Evolutionary conservation across 106 monocot species (phyloP).

Genomic region (Triglochin maritima): DNA sequence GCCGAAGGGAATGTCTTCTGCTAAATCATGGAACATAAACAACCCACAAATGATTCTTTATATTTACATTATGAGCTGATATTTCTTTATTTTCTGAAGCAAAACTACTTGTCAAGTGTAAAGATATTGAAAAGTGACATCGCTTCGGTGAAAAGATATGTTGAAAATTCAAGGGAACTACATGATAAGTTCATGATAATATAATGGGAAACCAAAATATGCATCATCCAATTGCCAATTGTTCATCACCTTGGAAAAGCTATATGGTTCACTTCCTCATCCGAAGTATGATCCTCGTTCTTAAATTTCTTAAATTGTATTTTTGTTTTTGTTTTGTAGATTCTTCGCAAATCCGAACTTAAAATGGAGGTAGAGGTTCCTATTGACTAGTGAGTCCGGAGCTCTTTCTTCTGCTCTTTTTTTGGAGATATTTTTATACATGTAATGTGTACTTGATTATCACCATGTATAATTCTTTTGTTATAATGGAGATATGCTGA

Average conservation of each 20-base stretch:
- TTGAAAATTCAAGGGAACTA: too few relatives aligned
- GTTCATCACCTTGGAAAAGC: background rate
- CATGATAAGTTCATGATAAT: too few relatives aligned
- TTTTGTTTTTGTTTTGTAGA: background rate
- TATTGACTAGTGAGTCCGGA: background rate
- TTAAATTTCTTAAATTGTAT: background rate
- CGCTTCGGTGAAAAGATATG: too few relatives aligned
- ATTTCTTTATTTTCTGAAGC: background rate
- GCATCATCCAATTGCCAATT: background rate
- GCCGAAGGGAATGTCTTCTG: background rate
- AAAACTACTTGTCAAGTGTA: background rate
- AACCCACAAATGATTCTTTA: background rate
- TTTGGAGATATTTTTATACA: too few relatives aligned
- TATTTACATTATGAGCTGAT: background rate
- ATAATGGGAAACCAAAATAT: too few relatives aligned
- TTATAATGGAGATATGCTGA: too few relatives aligned
- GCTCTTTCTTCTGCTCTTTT: too few relatives aligned
- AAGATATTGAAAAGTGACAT: background rate
- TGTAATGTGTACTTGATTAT: too few relatives aligned
- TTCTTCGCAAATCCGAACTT: background rate
- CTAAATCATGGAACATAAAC: background rate
- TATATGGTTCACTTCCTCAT: background rate
- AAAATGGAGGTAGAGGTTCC: slow-evolving; percentile 11
- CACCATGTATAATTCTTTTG: too few relatives aligned
- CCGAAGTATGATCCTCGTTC: background rate